phyloP scores from a whole-genome alignment of 305 asterid species.

The Nicotiana rustica region DNA sequence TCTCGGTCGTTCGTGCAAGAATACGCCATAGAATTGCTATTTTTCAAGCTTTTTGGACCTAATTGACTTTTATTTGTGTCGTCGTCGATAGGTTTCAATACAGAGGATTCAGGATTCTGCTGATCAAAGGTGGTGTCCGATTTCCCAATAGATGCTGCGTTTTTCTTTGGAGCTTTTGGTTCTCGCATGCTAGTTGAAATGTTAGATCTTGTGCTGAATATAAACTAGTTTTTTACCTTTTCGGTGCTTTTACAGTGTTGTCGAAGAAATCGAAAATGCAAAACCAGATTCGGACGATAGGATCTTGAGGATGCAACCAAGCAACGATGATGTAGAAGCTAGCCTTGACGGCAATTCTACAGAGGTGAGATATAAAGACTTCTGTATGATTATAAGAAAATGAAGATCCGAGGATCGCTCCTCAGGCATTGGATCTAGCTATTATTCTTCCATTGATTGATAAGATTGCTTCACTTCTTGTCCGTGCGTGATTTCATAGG shows the following conservation, averaged over 20 bases:
- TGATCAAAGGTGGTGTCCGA: constrained; percentile 69
- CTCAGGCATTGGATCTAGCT: not conserved
- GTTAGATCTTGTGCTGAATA: not conserved
- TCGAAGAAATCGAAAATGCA: constrained; percentile 66
- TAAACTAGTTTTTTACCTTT: constrained; percentile 26
- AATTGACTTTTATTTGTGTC: not conserved
- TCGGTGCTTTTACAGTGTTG: constrained; percentile 53
- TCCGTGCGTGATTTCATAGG: not conserved
- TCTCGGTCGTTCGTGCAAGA: not conserved
- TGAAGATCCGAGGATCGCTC: not conserved
- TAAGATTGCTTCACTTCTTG: not conserved
- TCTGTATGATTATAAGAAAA: not conserved
- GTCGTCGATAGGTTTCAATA: constrained; percentile 67
- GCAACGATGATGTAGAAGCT: constrained; percentile 57
- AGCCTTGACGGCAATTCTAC: constrained; percentile 45
- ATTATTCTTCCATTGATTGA: not conserved
- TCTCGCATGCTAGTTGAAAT: not conserved
- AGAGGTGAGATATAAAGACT: constrained; percentile 55
- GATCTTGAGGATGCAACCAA: constrained; percentile 73
- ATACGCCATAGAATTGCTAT: not conserved
- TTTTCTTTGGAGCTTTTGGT: not conserved
- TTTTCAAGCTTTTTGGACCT: not conserved
- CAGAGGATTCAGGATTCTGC: constrained; percentile 71
- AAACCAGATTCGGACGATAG: constrained; percentile 55
- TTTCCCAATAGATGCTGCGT: not conserved